Conservation (phyloP, 2,329 filamentous ascomycete genomes). For the Tolypocladium sp. region DNA sequence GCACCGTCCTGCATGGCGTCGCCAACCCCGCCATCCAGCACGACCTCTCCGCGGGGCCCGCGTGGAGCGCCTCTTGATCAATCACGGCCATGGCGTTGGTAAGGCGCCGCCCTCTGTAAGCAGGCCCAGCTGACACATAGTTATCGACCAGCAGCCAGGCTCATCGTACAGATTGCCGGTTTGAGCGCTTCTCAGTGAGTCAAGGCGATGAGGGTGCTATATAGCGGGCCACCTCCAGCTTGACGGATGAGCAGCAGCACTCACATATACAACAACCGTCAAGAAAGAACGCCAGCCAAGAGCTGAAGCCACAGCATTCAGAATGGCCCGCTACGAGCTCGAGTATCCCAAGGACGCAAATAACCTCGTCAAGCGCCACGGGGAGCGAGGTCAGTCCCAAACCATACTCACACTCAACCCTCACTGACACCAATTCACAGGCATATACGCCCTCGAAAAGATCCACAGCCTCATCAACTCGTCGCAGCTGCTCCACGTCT, state of each 20-base stretch:
- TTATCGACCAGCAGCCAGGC: not conserved
- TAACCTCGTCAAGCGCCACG: constrained; percentile 60
- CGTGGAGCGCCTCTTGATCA: not conserved
- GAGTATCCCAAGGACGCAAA: constrained; percentile 54
- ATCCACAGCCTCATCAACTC: constrained; percentile 71
- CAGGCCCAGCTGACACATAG: not conserved
- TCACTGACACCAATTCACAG: constrained; percentile 27
- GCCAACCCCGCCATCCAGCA: not conserved
- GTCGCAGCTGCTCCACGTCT: constrained; percentile 68
- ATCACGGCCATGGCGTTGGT: not conserved
- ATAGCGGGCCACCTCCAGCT: not conserved
- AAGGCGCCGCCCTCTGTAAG: not conserved
- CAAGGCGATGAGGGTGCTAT: not conserved
- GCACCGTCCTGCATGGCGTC: not conserved
- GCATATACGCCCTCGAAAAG: constrained; percentile 59
- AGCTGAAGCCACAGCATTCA: not conserved
- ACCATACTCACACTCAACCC: not conserved
- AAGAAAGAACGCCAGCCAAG: not conserved
- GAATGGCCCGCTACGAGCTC: constrained; percentile 30
- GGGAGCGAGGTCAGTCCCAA: constrained; percentile 46
- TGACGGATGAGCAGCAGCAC: not conserved
- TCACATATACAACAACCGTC: not conserved
- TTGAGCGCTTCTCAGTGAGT: not conserved
- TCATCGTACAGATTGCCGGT: not conserved
- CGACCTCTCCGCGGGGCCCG: not conserved